Percentiles rank a stretch among this genome's conserved stretches.
Evolutionary conservation across 2,329 filamentous ascomycete species (phyloP).

Genomic region (Cytospora mali): DNA sequence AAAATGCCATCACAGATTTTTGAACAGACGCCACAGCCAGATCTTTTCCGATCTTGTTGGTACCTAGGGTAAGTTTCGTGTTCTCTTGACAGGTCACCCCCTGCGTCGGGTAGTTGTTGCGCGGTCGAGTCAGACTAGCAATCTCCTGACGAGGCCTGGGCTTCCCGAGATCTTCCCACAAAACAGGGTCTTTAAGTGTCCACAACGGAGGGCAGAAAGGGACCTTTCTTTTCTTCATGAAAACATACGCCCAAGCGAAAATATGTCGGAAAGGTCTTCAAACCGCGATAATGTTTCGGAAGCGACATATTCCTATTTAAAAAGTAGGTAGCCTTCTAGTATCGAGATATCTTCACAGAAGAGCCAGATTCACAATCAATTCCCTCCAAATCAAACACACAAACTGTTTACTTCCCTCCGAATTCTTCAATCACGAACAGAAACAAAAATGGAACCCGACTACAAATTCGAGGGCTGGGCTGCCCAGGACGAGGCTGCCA

Average conservation of each 20-base stretch:
- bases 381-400: not conserved
- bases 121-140: not conserved
- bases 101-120: not conserved
- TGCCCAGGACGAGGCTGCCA: constrained; percentile 44
- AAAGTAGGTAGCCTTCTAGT: no score
- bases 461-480: constrained; percentile 57
- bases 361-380: not conserved
- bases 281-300: no score
- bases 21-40: not conserved
- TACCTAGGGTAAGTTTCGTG: not conserved
- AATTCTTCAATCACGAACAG: not conserved
- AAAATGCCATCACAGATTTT: no score
- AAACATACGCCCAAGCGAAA: no score
- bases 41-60: not conserved
- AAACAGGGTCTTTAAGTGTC: constrained; percentile 9
- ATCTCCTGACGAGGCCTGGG: no score
- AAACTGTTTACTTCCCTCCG: no score
- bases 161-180: not conserved
- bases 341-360: no score
- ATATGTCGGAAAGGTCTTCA: no score
- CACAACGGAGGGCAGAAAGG: constrained; percentile 6
- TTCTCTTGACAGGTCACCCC: not conserved
- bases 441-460: constrained; percentile 34
- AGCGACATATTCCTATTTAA: no score
- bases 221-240: not conserved